Evolutionary conservation across 176 grass and related monocot genomes (phyloP).

Genomic region (Oryza punctata): DNA sequence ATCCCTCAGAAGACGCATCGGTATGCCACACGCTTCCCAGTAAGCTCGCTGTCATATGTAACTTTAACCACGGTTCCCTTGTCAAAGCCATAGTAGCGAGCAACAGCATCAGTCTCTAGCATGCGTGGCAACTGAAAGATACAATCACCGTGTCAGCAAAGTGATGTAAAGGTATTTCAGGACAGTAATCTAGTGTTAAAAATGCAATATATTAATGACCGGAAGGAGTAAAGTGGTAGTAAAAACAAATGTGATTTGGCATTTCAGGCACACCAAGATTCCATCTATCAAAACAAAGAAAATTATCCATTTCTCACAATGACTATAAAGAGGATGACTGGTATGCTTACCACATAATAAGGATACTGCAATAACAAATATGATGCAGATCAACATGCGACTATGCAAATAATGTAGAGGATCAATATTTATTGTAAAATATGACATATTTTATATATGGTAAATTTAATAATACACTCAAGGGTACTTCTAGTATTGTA

Average conservation of each 20-base stretch:
- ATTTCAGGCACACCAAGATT: conserved; percentile 16
- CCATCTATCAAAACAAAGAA: conserved; percentile 20
- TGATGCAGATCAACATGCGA: conserved; percentile 1
- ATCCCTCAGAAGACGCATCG: conserved; percentile 51
- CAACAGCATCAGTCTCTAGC: conserved; percentile 76
- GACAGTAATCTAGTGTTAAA: not conserved
- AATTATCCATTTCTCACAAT: not conserved
- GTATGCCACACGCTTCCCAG: conserved; percentile 49
- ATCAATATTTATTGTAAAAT: no score
- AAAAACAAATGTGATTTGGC: not conserved
- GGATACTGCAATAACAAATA: conserved; percentile 11
- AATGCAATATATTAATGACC: not conserved
- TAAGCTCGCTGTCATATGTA: conserved; percentile 70
- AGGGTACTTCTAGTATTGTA: not conserved
- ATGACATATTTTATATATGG: not conserved
- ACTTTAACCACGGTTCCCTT: conserved; percentile 84
- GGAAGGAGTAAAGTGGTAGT: conserved; percentile 33
- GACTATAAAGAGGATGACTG: not conserved
- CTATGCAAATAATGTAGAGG: no score
- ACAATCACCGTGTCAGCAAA: conserved; percentile 35
- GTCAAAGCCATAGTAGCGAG: conserved; percentile 69
- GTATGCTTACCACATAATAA: not conserved
- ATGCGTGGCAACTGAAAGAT: conserved; percentile 74
- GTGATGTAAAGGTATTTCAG: not conserved
- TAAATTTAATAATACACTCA: conserved; percentile 5